phyloP scores from a whole-genome alignment of 2,329 filamentous ascomycete genomes.

The Venturia effusa region DNA sequence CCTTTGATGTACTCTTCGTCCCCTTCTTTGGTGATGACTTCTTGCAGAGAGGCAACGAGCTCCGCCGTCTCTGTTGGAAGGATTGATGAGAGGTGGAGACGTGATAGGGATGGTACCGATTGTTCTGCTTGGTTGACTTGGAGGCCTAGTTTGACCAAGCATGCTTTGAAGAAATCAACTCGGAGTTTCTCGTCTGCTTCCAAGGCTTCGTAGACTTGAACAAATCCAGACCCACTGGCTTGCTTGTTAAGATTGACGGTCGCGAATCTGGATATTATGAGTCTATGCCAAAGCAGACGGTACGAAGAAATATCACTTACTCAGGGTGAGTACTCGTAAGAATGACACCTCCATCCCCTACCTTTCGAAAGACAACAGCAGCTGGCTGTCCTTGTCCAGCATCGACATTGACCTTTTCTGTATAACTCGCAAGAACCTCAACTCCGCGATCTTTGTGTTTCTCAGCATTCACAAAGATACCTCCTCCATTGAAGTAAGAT shows the following conservation, averaged over 20 bases:
- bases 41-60: constrained; percentile 54
- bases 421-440: constrained; percentile 73
- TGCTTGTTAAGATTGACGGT: constrained; percentile 63
- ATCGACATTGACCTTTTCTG: constrained; percentile 63
- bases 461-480: constrained; percentile 75
- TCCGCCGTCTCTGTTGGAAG: constrained; percentile 54
- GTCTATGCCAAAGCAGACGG: constrained; percentile 11
- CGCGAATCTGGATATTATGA: constrained; percentile 54
- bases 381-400: constrained; percentile 56
- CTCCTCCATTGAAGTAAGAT: constrained; percentile 90
- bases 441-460: constrained; percentile 53
- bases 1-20: constrained; percentile 64
- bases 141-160: constrained; percentile 71
- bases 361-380: constrained; percentile 71
- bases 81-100: constrained; percentile 67
- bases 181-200: constrained; percentile 59
- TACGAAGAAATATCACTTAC: constrained; percentile 39
- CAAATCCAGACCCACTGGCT: constrained; percentile 57
- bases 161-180: constrained; percentile 65
- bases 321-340: constrained; percentile 89
- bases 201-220: constrained; percentile 56
- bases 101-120: constrained; percentile 67
- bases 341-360: constrained; percentile 69
- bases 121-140: constrained; percentile 59
- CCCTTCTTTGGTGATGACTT: constrained; percentile 53